phyloP scores from a whole-genome alignment of 345 rosid genomes.

The Camelina laxa region DNA sequence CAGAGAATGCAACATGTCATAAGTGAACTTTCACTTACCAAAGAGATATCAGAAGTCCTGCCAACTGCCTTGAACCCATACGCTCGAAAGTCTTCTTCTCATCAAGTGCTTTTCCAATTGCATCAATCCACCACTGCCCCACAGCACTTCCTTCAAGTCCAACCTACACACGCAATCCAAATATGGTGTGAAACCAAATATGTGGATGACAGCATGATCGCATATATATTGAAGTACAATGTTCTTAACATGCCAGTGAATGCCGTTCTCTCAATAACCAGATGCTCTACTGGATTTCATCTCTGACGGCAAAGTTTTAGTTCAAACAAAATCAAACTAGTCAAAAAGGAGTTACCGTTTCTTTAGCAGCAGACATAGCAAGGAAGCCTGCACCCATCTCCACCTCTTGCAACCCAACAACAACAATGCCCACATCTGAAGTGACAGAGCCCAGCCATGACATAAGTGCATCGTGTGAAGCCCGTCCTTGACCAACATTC shows the following conservation, averaged over 20 bases:
- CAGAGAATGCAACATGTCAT: conserved; percentile 18
- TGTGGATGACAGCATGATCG: not conserved
- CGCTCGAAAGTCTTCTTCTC: conserved; percentile 86
- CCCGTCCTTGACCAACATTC: conserved; percentile 99
- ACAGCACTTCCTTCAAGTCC: conserved; percentile 96
- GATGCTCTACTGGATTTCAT: too few relatives aligned
- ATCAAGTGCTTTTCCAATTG: conserved; percentile 86
- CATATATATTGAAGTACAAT: not conserved
- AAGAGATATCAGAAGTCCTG: conserved; percentile 85
- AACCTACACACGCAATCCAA: conserved; percentile 63
- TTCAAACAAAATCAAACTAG: not conserved
- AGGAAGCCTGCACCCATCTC: conserved; percentile 99
- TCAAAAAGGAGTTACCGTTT: conserved; percentile 60
- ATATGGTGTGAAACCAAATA: conserved; percentile 17
- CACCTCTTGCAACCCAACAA: conserved; percentile 92
- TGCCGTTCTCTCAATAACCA: too few relatives aligned
- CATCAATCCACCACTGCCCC: conserved; percentile 95
- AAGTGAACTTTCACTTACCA: conserved; percentile 58
- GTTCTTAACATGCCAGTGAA: too few relatives aligned
- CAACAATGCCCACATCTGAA: conserved; percentile 88
- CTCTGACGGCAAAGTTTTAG: not conserved
- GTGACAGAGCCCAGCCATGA: conserved; percentile 85
- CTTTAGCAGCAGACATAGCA: conserved; percentile 99
- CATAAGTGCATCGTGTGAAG: conserved; percentile 74
- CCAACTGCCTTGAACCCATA: conserved; percentile 96